phyloP scores from a whole-genome alignment of 2,329 filamentous ascomycete species.

The Sporothrix mexicana region DNA sequence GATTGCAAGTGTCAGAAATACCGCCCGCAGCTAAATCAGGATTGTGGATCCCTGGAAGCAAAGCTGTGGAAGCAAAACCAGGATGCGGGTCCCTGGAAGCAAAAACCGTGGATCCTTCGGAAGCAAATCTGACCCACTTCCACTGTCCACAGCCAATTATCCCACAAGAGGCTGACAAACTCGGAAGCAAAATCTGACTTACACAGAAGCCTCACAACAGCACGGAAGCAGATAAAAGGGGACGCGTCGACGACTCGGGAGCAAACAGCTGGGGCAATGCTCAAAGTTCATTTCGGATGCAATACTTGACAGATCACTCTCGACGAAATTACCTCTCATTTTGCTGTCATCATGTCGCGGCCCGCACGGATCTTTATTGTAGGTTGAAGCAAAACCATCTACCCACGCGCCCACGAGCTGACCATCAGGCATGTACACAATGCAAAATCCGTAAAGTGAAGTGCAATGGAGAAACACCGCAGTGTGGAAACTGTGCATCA shows the following conservation, averaged over 20 bases:
- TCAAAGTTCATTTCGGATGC: background rate
- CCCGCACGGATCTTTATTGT: conserved; percentile 19
- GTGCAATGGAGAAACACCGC: background rate
- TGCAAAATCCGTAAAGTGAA: conserved; percentile 15
- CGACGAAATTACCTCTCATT: too few species aligned
- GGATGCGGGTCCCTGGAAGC: too few species aligned
- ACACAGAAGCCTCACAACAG: background rate
- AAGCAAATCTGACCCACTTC: background rate
- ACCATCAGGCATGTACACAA: conserved; percentile 11
- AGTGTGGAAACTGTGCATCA: background rate
- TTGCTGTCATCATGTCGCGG: background rate
- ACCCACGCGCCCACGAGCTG: background rate
- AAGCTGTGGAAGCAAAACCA: background rate
- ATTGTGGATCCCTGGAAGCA: background rate
- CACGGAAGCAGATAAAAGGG: conserved; percentile 11
- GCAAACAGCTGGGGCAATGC: background rate
- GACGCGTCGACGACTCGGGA: background rate
- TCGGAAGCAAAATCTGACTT: background rate
- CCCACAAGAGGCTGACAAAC: background rate
- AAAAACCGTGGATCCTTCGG: background rate
- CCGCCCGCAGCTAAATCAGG: background rate
- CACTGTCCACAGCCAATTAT: background rate
- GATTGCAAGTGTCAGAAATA: too few species aligned
- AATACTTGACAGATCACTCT: background rate
- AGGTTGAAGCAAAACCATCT: background rate